Conservation (phyloP, 177 flowering plant genomes). For the Vitis hybrid region DNA sequence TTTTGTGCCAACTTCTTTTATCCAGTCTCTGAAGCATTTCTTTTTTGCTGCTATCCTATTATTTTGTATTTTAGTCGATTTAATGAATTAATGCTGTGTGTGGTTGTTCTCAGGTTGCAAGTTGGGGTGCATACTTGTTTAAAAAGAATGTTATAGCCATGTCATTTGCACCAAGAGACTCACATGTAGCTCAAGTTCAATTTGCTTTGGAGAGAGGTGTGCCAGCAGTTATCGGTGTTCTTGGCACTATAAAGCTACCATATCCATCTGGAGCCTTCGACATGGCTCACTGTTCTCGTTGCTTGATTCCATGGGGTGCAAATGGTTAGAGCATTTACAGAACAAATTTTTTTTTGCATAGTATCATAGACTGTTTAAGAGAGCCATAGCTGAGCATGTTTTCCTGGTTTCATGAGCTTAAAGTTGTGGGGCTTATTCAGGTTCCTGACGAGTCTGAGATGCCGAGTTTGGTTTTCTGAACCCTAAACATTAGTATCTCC, state of each 20-base stretch:
- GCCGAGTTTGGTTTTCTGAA: too few species aligned
- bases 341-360: too few species aligned
- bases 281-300: conserved; percentile 47
- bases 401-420: too few species aligned
- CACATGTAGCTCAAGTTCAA: conserved; percentile 49
- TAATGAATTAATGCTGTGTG: not conserved
- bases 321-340: conserved; percentile 28
- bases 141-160: conserved; percentile 44
- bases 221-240: conserved; percentile 46
- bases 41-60: not conserved
- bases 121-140: conserved; percentile 47
- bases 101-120: conserved; percentile 35
- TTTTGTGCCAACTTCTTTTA: not conserved
- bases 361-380: too few species aligned
- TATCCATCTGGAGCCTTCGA: conserved; percentile 41
- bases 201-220: conserved; percentile 55
- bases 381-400: too few species aligned
- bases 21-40: not conserved
- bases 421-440: too few species aligned
- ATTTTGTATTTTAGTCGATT: conserved; percentile 1
- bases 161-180: conserved; percentile 54
- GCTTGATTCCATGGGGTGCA: conserved; percentile 44
- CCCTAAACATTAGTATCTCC: too few species aligned
- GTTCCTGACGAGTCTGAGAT: too few species aligned
- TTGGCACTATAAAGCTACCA: conserved; percentile 47